Percentiles rank a stretch among this genome's conserved stretches.
phyloP scores from a whole-genome alignment of 1,284 basidiomycete species.

The Malassezia yamatoensis region DNA sequence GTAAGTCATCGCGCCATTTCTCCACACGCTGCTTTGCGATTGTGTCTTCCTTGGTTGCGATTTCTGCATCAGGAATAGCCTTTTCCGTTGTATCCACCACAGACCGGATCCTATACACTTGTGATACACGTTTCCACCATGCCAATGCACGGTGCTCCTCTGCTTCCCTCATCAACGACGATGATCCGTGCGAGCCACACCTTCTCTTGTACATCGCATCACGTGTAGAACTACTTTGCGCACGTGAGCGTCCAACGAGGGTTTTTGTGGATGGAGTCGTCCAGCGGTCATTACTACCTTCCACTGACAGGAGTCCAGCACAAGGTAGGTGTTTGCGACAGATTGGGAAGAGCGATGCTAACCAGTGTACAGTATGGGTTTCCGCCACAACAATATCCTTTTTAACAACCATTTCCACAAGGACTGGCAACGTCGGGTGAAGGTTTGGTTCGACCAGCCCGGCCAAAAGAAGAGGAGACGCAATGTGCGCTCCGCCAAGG shows the following conservation, averaged over 20 bases:
- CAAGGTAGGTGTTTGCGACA: slow-evolving; percentile 14
- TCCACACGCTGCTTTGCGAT: slow-evolving; percentile 26
- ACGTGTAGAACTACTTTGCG: slow-evolving; percentile 15
- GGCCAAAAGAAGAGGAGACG: slow-evolving; percentile 95
- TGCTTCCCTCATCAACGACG: neutral
- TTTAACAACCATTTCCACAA: slow-evolving; percentile 87
- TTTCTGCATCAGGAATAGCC: neutral
- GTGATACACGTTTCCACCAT: neutral
- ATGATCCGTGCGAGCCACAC: neutral
- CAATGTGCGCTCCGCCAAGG: slow-evolving; percentile 82
- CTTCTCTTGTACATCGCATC: neutral
- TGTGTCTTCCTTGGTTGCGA: neutral
- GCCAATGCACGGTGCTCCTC: neutral
- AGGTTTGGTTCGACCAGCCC: slow-evolving; percentile 98
- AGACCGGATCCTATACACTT: neutral
- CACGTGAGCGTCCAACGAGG: slow-evolving; percentile 5
- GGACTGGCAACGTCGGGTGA: slow-evolving; percentile 68
- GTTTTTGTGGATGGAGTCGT: slow-evolving; percentile 1
- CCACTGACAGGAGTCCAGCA: slow-evolving; percentile 18
- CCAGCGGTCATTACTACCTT: slow-evolving; percentile 10
- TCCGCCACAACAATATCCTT: slow-evolving; percentile 48
- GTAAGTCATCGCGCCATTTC: slow-evolving; percentile 39
- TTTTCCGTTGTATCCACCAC: neutral
- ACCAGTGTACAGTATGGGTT: slow-evolving; percentile 30
- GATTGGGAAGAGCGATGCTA: no score